Conservation (phyloP, 2,329 filamentous ascomycete species). For the Ophiocordyceps camponoti-saundersi region DNA sequence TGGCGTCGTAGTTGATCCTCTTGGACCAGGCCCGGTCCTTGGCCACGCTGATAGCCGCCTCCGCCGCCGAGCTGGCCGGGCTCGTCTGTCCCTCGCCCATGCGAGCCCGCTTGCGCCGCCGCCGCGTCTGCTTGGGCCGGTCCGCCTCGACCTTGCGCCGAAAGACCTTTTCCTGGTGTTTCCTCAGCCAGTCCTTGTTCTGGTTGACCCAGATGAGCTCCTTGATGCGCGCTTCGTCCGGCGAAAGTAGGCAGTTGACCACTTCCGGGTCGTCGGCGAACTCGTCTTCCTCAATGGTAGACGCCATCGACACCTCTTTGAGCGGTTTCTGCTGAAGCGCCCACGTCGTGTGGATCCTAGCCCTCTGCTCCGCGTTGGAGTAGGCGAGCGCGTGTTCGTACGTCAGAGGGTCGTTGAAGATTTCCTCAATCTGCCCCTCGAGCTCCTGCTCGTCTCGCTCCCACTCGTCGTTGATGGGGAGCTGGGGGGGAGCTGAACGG, state of each 20-base stretch:
- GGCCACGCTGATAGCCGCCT: conserved; percentile 51
- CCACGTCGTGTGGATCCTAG: conserved; percentile 33
- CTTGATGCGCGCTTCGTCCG: conserved; percentile 63
- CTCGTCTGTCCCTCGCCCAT: conserved; percentile 49
- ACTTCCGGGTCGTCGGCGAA: conserved; percentile 87
- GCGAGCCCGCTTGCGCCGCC: conserved; percentile 34
- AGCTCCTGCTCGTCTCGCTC: conserved; percentile 45
- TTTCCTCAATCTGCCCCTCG: conserved; percentile 52
- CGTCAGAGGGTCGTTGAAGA: conserved; percentile 46
- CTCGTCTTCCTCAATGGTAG: conserved; percentile 59
- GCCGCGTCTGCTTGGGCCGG: conserved; percentile 38
- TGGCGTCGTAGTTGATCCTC: conserved; percentile 57
- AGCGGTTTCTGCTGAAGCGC: conserved; percentile 29
- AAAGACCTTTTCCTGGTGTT: conserved; percentile 70
- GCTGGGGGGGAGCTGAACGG: conserved; percentile 13
- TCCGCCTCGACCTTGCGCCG: conserved; percentile 48
- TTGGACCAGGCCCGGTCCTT: conserved; percentile 53
- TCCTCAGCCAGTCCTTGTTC: conserved; percentile 84
- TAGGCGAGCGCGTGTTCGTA: conserved; percentile 39
- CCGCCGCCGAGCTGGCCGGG: conserved; percentile 49
- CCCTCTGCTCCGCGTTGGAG: conserved; percentile 38
- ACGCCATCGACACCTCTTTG: conserved; percentile 36
- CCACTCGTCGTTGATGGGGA: conserved; percentile 46
- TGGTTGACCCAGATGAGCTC: conserved; percentile 88
- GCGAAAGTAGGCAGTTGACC: conserved; percentile 55